A percentile compares a stretch with the other conserved stretches of the same genome.
Evolutionary conservation across 23 red algal genomes (phyloP).

Genomic region (Gracilariopsis chorda): DNA sequence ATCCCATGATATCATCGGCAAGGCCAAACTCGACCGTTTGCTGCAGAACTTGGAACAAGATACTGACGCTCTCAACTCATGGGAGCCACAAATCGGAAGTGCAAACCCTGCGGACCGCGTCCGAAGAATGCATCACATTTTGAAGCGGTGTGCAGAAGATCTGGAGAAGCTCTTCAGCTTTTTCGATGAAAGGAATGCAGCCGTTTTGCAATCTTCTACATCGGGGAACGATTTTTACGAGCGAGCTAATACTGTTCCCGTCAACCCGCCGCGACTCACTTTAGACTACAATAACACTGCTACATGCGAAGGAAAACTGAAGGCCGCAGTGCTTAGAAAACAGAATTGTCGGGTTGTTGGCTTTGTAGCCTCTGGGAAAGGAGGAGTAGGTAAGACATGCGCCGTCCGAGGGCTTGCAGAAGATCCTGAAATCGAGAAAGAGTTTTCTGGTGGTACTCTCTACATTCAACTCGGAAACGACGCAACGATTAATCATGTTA

Average conservation of each 20-base stretch:
- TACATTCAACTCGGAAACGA: constrained; percentile 7
- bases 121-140: too few relatives aligned
- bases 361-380: background rate
- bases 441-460: background rate
- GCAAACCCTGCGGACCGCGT: too few relatives aligned
- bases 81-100: too few relatives aligned
- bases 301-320: background rate
- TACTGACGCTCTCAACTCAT: too few relatives aligned
- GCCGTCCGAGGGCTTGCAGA: background rate
- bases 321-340: background rate
- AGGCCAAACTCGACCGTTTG: too few relatives aligned
- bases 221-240: background rate
- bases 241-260: background rate
- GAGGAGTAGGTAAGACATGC: background rate
- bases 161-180: too few relatives aligned
- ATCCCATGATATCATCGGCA: too few relatives aligned
- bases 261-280: background rate
- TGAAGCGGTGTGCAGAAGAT: too few relatives aligned
- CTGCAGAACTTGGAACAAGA: too few relatives aligned
- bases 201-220: too few relatives aligned
- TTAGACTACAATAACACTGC: background rate
- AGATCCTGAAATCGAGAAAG: background rate
- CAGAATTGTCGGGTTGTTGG: background rate
- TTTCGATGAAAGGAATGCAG: too few relatives aligned
- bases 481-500: background rate